Evolutionary conservation across 1,139 yeast genomes (phyloP).

Genomic region (Taiozyma sp.): DNA sequence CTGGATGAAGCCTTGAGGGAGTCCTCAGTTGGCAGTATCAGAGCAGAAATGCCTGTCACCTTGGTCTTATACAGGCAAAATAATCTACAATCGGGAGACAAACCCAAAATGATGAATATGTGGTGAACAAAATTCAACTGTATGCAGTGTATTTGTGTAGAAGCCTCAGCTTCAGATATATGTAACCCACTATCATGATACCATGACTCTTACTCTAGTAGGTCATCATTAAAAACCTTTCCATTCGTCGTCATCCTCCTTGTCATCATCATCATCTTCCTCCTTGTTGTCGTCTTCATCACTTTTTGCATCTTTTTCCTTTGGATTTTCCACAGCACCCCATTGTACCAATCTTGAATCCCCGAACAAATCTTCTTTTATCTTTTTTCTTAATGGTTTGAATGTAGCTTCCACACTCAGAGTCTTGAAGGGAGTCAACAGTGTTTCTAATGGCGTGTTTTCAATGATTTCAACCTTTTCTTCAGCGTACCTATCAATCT

Average conservation of each 20-base stretch:
- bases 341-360: conserved; percentile 63
- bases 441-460: conserved; percentile 45
- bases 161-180: not conserved
- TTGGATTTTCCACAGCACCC: conserved; percentile 37
- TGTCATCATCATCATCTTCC: conserved; percentile 37
- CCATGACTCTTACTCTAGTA: not conserved
- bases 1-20: too few relatives aligned
- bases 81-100: not conserved
- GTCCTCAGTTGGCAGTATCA: too few relatives aligned
- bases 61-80: too few relatives aligned
- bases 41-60: too few relatives aligned
- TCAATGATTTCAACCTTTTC: conserved; percentile 30
- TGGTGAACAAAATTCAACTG: not conserved
- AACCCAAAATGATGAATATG: not conserved
- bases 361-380: conserved; percentile 56
- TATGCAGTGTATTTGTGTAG: not conserved
- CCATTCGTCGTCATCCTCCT: conserved; percentile 50
- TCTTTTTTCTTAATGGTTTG: conserved; percentile 63
- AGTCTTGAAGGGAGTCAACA: conserved; percentile 54
- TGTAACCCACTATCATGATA: not conserved
- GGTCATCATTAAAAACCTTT: conserved; percentile 41
- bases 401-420: conserved; percentile 43
- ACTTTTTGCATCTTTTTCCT: conserved; percentile 35
- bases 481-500: conserved; percentile 33
- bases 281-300: conserved; percentile 27